A percentile compares a stretch with the other conserved stretches of the same genome.
phyloP scores from a whole-genome alignment of 805 yeast genomes.

The Hanseniaspora occidentalis region DNA sequence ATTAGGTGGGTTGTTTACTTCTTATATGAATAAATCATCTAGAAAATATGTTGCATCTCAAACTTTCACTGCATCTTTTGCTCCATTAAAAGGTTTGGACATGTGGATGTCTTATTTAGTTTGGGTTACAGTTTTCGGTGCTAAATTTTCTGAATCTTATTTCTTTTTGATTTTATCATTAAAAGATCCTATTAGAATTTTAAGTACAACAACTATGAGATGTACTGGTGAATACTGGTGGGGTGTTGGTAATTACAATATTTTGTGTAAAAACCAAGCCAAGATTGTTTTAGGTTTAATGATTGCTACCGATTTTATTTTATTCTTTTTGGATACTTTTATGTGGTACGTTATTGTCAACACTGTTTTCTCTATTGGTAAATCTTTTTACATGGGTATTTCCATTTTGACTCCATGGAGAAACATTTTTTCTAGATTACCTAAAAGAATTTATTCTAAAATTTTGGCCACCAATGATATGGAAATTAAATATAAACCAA shows the following conservation, averaged over 20 bases:
- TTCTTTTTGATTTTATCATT: constrained; percentile 78
- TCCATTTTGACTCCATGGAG: constrained; percentile 99
- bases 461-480: constrained; percentile 95
- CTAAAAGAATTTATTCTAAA: constrained; percentile 97
- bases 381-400: constrained; percentile 97
- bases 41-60: constrained; percentile 88
- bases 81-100: constrained; percentile 71
- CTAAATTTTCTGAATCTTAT: constrained; percentile 85
- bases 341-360: constrained; percentile 97
- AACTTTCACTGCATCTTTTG: constrained; percentile 88
- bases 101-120: constrained; percentile 92
- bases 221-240: constrained; percentile 95
- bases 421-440: constrained; percentile 93
- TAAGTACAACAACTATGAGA: constrained; percentile 79
- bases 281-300: constrained; percentile 84
- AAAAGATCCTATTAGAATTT: constrained; percentile 87
- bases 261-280: constrained; percentile 74
- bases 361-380: constrained; percentile 91
- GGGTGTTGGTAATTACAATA: constrained; percentile 30
- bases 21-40: constrained; percentile 75
- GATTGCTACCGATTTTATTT: constrained; percentile 81
- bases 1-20: constrained; percentile 87
- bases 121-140: constrained; percentile 82
- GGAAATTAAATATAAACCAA: constrained; percentile 98
- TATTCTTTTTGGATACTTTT: constrained; percentile 97